Evolutionary conservation across 2,329 filamentous ascomycete genomes (phyloP).

Genomic region (Sporothrix euskadiensis): DNA sequence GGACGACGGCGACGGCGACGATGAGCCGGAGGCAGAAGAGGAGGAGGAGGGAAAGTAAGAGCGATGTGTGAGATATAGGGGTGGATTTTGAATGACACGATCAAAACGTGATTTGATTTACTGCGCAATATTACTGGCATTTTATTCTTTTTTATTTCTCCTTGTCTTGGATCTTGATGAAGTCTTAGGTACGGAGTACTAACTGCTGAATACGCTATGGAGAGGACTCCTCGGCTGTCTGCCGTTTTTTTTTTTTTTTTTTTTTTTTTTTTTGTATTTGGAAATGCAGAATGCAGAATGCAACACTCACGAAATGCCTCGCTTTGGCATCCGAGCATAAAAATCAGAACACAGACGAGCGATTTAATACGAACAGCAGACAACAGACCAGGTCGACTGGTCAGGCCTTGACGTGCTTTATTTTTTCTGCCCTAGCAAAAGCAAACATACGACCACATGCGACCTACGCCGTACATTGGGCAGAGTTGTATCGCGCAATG

Average conservation of each 20-base stretch:
- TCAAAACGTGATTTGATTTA: constrained; percentile 11
- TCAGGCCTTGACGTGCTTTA: background rate
- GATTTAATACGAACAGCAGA: background rate
- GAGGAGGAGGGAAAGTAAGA: background rate
- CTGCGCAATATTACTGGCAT: background rate
- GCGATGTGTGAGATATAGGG: background rate
- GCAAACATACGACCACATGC: constrained; percentile 11
- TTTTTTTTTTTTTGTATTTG: too few species aligned
- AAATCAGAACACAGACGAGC: background rate
- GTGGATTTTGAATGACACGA: background rate
- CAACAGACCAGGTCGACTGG: background rate
- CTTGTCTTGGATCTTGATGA: background rate
- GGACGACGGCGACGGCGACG: background rate
- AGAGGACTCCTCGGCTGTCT: background rate
- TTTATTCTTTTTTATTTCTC: background rate
- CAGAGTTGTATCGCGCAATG: background rate
- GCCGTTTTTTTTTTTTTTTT: background rate
- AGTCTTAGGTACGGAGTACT: too few species aligned
- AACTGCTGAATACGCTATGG: background rate
- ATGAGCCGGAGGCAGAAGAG: background rate
- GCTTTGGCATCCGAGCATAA: background rate
- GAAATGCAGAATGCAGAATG: background rate
- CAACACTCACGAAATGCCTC: constrained; percentile 5
- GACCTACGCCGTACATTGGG: background rate
- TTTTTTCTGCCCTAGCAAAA: background rate